Conservation (phyloP, 306 rosid genomes). For the Amphicarpaea edgeworthii region DNA sequence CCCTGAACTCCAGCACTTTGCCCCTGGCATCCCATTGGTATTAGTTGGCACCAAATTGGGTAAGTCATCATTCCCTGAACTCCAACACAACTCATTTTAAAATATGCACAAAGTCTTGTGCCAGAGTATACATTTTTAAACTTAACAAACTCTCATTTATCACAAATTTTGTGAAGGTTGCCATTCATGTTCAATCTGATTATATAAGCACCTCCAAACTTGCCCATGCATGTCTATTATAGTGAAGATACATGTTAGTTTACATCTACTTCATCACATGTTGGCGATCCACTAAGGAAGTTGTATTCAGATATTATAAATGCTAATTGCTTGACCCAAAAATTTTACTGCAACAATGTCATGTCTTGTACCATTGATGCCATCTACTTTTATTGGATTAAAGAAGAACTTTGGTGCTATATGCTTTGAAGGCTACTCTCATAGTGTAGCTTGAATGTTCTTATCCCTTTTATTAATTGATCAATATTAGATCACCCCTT, state of each 20-base stretch:
- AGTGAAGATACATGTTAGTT: slow-evolving; percentile 7
- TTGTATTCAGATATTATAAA: slow-evolving; percentile 9
- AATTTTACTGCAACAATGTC: neutral
- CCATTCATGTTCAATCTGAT: neutral
- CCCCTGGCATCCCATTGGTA: slow-evolving; percentile 86
- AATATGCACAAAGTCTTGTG: neutral
- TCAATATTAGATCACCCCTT: slow-evolving; percentile 15
- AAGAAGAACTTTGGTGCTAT: neutral
- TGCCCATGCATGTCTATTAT: neutral
- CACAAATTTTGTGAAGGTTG: neutral
- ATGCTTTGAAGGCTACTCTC: neutral
- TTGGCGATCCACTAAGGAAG: slow-evolving; percentile 18
- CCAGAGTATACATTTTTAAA: neutral
- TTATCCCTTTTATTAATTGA: slow-evolving; percentile 23
- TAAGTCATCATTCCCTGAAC: slow-evolving; percentile 52
- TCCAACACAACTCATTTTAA: slow-evolving; percentile 11
- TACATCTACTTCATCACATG: slow-evolving; percentile 22
- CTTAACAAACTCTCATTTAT: slow-evolving; percentile 17
- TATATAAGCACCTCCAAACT: slow-evolving; percentile 8
- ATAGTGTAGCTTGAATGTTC: neutral
- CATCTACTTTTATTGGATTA: slow-evolving; percentile 13
- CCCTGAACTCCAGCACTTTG: slow-evolving; percentile 92
- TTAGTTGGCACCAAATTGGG: slow-evolving; percentile 94
- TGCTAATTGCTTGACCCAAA: neutral
- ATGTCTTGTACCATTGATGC: neutral